Evolutionary conservation across 176 grass and related monocot genomes (phyloP), one percentile per base, ranked within the genome.

Genomic region (Rhipidocladum racemiflorum): DNA sequence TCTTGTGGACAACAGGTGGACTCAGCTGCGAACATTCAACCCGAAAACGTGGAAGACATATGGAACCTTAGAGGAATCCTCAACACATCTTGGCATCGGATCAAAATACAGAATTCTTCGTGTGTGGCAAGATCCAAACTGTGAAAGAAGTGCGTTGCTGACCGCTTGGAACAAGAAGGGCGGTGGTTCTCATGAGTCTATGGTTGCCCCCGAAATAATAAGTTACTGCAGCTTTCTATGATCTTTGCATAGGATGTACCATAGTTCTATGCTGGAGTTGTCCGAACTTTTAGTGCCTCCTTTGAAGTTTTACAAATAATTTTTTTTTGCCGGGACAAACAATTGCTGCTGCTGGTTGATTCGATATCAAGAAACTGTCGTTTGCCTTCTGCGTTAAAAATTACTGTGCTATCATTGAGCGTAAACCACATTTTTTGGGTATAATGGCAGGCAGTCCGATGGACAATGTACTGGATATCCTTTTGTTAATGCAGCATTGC

Each of bases 1-100:
- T 75, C 50, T 89, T 70, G 4, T 57, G 34, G 28, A 46, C 55
- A 34, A 78, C 77, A 97, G 91, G 94, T 91, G 77, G 94, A 97
- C 65, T 91, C 91, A 24, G 82, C 91, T 21, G 91, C 91, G 40
- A 94, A 94, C 43, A 75, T 94, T 45, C 94, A 97, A 49, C 94
- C 94, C 0, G 91, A 97, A 77, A 94, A 94, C 2, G 91, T 97
- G 20, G 83, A 89, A 60, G 69, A 78, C 53, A 81, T 97, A 86
- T 97, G 94, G 94, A 97, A 97, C 61, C 85, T 97, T 74, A 97
- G 94, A 88, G 94, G 91, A 78, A 91, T 97, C 81, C 89, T 97
- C n/a, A 97, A 97, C 62, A 97, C 84, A 65, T 91, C 94, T 56
- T 97, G 94, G 94, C 94, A 97, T 81, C 89, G 90, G 34, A 86